phyloP scores from a whole-genome alignment of 306 rosid genomes.

The Ormosia emarginata region DNA sequence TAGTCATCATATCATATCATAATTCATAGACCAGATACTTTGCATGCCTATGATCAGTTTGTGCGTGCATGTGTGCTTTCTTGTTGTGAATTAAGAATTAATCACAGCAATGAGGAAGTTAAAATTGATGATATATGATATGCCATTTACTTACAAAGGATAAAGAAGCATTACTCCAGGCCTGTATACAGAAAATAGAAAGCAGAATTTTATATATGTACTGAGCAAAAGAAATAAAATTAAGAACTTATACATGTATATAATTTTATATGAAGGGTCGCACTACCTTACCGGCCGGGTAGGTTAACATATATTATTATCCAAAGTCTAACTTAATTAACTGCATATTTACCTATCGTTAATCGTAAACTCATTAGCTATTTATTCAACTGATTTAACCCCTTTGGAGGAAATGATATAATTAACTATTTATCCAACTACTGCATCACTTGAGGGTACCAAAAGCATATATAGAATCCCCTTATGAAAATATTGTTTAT shows the following conservation, averaged over 20 bases:
- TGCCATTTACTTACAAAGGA: conserved; percentile 70
- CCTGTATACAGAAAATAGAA: conserved; percentile 41
- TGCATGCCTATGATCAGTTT: not conserved
- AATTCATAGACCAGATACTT: not conserved
- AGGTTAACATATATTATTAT: too few relatives aligned
- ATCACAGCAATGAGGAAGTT: not conserved
- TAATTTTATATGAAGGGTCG: too few relatives aligned
- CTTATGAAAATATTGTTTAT: too few relatives aligned
- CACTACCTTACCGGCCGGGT: too few relatives aligned
- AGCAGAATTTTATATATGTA: not conserved
- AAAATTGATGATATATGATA: not conserved
- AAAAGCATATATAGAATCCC: too few relatives aligned
- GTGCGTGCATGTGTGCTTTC: not conserved
- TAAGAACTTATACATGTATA: not conserved
- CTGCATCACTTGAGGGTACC: too few relatives aligned
- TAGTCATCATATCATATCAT: not conserved
- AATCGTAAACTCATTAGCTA: too few relatives aligned
- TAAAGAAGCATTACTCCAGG: conserved; percentile 86
- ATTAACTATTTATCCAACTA: too few relatives aligned
- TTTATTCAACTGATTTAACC: too few relatives aligned
- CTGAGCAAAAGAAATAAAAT: not conserved
- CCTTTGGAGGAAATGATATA: too few relatives aligned
- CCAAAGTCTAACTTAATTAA: too few relatives aligned
- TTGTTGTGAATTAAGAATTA: not conserved
- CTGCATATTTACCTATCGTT: too few relatives aligned